Percentiles rank a stretch among this genome's conserved stretches.
phyloP scores from a whole-genome alignment of 2,329 filamentous ascomycete species.

The Pyrenophora teres region DNA sequence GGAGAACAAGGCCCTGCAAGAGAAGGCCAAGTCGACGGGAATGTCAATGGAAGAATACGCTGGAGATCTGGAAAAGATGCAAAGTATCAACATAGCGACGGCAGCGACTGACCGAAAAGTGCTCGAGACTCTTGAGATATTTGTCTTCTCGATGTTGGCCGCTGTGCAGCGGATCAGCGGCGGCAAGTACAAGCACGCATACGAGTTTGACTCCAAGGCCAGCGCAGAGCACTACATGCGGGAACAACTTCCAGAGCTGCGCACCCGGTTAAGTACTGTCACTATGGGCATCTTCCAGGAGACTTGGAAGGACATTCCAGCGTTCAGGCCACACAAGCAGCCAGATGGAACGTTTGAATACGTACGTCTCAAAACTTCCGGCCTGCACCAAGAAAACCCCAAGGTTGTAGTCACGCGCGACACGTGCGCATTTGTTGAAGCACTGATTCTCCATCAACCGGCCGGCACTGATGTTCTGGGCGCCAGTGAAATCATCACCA shows the following conservation, averaged over 20 bases:
- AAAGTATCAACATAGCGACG: slow-evolving; percentile 50
- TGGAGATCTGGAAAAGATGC: slow-evolving; percentile 35
- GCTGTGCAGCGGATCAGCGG: slow-evolving; percentile 33
- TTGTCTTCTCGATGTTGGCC: slow-evolving; percentile 52
- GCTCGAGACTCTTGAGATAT: slow-evolving; percentile 46
- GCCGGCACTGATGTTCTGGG: slow-evolving; percentile 8
- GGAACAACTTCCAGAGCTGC: slow-evolving; percentile 3
- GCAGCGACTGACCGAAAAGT: slow-evolving; percentile 38
- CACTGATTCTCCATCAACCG: slow-evolving; percentile 7
- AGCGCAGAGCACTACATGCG: slow-evolving; percentile 21
- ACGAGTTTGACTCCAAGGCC: slow-evolving; percentile 51
- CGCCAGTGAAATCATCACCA: slow-evolving; percentile 7
- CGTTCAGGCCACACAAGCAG: slow-evolving; percentile 6
- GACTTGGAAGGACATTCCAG: slow-evolving; percentile 7
- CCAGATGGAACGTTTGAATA: slow-evolving; percentile 6
- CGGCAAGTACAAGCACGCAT: slow-evolving; percentile 41
- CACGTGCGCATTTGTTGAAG: slow-evolving; percentile 7
- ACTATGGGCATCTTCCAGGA: slow-evolving; percentile 10
- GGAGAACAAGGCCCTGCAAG: slow-evolving; percentile 16
- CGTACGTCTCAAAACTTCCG: background rate
- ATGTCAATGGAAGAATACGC: slow-evolving; percentile 41
- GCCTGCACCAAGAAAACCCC: slow-evolving; percentile 1
- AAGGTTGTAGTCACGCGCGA: slow-evolving; percentile 4
- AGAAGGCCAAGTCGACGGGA: slow-evolving; percentile 21
- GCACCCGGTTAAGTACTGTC: slow-evolving; percentile 5